Percentiles rank a stretch among this genome's conserved stretches.
Conservation (phyloP, 1,284 basidiomycete genomes). For the Ceratobasidium sp. region DNA sequence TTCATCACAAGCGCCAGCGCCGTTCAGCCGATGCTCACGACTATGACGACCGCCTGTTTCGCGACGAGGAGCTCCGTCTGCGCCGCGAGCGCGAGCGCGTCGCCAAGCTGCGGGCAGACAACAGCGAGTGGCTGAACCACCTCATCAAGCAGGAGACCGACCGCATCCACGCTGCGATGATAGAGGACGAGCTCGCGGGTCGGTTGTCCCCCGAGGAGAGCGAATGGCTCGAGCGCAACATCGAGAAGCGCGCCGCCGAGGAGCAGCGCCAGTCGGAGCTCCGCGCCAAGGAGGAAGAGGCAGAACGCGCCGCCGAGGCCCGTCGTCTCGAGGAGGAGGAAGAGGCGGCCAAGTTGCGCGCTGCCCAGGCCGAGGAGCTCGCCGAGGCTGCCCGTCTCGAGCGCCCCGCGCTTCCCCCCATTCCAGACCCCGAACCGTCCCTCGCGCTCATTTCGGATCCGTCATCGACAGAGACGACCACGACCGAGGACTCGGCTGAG, state of each 20-base stretch:
- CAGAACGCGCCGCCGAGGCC: constrained; percentile 2
- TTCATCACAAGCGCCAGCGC: background rate
- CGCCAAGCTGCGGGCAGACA: constrained; percentile 25
- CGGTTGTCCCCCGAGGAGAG: constrained; percentile 29
- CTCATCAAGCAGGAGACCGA: constrained; percentile 36
- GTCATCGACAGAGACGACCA: constrained; percentile 7
- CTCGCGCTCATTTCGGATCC: constrained; percentile 40
- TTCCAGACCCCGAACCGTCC: constrained; percentile 28
- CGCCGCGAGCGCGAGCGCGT: constrained; percentile 8
- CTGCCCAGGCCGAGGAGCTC: constrained; percentile 40
- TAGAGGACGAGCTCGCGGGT: constrained; percentile 41
- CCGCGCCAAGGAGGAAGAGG: constrained; percentile 18
- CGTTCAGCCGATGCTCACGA: background rate
- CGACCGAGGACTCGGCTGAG: constrained; percentile 14
- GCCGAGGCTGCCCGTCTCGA: constrained; percentile 35
- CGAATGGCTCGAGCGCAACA: constrained; percentile 30
- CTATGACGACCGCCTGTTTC: constrained; percentile 15
- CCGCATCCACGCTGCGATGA: constrained; percentile 39
- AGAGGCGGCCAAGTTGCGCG: constrained; percentile 33
- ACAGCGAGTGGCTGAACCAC: constrained; percentile 20
- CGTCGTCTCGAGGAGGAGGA: constrained; percentile 26
- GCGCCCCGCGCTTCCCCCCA: constrained; percentile 41
- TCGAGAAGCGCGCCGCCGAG: constrained; percentile 33
- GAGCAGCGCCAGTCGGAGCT: constrained; percentile 14
- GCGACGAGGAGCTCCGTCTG: constrained; percentile 12